Base-by-base conservation (phyloP, 768 basidiomycete genomes). In the Auriculariales sp. region DNA sequence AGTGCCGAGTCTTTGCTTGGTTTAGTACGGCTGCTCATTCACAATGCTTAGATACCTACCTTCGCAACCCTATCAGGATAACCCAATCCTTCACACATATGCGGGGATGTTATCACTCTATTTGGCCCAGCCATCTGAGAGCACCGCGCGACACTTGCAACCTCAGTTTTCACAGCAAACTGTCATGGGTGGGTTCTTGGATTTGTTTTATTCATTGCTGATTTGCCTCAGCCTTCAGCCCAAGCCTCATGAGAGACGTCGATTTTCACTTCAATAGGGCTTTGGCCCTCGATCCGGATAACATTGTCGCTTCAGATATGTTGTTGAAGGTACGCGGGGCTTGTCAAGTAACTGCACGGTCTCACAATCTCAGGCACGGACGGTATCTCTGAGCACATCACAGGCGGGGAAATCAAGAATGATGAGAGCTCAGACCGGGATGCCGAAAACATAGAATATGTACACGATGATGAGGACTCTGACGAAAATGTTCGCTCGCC, bases 61-160 rank as follows among this genome's bases (percentile, higher is more conserved):
- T 1, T 83, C 87, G 2, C 83, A 85, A 60, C 92, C 92, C 2
- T 94, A 81, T 66, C 81, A 81, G 59, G 83, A 89, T 55, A 86
- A 88, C 54, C 73, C 83, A 1, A 66, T 79, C 5, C 68, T 94
- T 27, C 87, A 94, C 57, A 69, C 79, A 14, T 92, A 93, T 54
- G 89, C 91, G 2, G 91, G 87, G 1, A 64, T 93, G 48, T 66
- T 87, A 11, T 75, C 72, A 25, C 66, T 91, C 52, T 68, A 61
- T 46, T 54, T 66, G 25, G 62, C 66, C 22, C 62, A 65, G 51
- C 60, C 64, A 5, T 42, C 35, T 15, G 24, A 28, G 4, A 22
- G n/a, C 14, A 6, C 46, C 15, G 30, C 47, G 12, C 32, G 14
- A 6, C 24, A 47, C 12, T n/a, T 29, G 24, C n/a, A 15, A 10